Base-by-base conservation (phyloP, 768 basidiomycete species). In the Pholiota molesta region DNA sequence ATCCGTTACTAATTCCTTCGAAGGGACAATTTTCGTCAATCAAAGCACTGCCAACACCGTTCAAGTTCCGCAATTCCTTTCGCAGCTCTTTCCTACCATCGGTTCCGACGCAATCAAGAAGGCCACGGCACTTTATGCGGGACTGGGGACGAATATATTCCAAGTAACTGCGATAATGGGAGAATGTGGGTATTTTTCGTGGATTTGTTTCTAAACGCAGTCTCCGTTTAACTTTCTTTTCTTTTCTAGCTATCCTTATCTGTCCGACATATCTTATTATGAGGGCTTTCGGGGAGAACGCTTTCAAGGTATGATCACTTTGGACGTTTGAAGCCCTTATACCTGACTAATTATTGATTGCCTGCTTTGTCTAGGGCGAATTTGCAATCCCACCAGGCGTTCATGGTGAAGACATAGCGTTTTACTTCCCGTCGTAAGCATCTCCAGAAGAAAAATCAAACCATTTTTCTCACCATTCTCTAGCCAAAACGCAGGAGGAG, bases 201-300 rank as follows among this genome's bases (percentile, higher is more conserved):
- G 9, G 42, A 19, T 39, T 11, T 2, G n/a, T 40, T 21, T 57
- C 2, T 26, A 58, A 16, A 26, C 35, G 40, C 3, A 21, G 0
- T 49, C 9, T 21, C 11, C n/a, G n/a, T n/a, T 28, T 49, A 29
- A 28, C 40, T 2, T 1, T 31, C 11, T n/a, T 1, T 6, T 10
- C 6, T 10, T 39, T 17, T 40, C 0, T 40, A 78, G 82, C 80
- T 2, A 81, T 82, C 45, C 81, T 83, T 45, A 73, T 75, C 23
- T 84, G 81, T 59, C 82, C 82, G 0, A 79, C 79, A 0, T 82
- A 82, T 63, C 77, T 67, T 62, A 55, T 80, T 5, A 62, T 80
- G 35, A 62, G 63, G 8, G 75, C 78, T 13, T 79, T 80, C 66
- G 59, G 53, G n/a, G 65, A 62, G 6, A 64, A 62, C 6, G 64